Evolutionary conservation across 345 rosid species (phyloP).

Genomic region (Linum tenue): DNA sequence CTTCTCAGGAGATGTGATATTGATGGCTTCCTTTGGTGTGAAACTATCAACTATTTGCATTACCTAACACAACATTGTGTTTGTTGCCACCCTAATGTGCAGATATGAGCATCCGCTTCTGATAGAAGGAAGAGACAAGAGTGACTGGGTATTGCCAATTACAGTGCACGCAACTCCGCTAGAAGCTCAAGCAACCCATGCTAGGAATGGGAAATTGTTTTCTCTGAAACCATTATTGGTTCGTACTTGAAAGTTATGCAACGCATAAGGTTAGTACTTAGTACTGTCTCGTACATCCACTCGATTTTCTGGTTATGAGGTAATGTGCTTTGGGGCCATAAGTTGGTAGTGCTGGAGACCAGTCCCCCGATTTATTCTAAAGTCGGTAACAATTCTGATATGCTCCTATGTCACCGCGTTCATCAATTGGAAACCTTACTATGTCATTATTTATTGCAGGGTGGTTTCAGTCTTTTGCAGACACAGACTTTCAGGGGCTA

Average conservation of each 20-base stretch:
- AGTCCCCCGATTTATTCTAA: no score
- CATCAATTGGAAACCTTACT: no score
- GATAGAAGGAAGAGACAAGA: constrained; percentile 65
- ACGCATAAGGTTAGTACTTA: no score
- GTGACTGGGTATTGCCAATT: constrained; percentile 93
- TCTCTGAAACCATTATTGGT: constrained; percentile 70
- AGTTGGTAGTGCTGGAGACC: no score
- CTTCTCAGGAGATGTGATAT: not conserved
- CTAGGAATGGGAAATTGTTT: constrained; percentile 47
- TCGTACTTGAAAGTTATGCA: constrained; percentile 39
- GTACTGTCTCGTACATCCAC: no score
- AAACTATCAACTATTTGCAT: not conserved
- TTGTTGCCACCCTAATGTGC: constrained; percentile 12
- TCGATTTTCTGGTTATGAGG: no score
- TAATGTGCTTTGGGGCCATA: no score
- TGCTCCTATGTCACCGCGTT: no score
- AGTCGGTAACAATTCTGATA: no score
- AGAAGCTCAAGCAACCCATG: constrained; percentile 36
- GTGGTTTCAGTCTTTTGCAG: no score
- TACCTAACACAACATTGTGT: not conserved
- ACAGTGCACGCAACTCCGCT: constrained; percentile 85
- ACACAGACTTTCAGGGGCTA: no score
- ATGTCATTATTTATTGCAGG: no score
- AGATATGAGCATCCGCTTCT: constrained; percentile 93
- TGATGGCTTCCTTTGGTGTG: not conserved